These are phyloP conservation scores for Dianthus caryophyllus DNA, from an alignment of 148 eudicot species.

Conservation along the genomic window DNA sequence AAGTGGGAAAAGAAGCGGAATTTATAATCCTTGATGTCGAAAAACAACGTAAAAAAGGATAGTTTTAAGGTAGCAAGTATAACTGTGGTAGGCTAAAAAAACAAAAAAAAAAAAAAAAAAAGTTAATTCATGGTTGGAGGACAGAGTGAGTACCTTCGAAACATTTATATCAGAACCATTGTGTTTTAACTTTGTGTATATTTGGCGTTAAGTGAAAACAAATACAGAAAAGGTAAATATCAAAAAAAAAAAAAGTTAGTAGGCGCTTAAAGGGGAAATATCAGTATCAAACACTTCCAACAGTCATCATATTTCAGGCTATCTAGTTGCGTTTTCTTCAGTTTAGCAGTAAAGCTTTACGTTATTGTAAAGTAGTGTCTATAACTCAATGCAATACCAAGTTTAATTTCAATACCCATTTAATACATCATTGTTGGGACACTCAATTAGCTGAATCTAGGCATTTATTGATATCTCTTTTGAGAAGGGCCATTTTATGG, in stretches of 20 bases:
- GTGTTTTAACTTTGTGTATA: neutral
- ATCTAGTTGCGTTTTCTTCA: neutral
- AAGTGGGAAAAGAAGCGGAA: no score
- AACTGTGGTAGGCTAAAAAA: no score
- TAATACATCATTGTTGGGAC: neutral
- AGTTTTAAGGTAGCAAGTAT: no score
- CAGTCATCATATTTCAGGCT: neutral
- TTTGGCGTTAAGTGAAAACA: neutral
- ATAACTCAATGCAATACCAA: neutral
- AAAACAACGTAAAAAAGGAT: no score
- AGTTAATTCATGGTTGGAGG: neutral
- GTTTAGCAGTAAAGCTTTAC: neutral
- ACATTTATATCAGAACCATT: neutral
- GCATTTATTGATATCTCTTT: neutral
- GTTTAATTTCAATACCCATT: neutral
- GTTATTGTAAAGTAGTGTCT: neutral
- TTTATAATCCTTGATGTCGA: no score
- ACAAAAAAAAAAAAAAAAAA: no score
- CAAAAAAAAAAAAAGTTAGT: neutral
- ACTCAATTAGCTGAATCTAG: neutral
- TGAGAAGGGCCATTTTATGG: neutral
- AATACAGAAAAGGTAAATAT: neutral
- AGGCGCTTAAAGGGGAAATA: neutral
- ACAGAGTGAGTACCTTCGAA: neutral
- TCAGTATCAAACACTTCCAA: neutral